phyloP scores from a whole-genome alignment of 2,329 filamentous ascomycete genomes.

The Neofusicoccum parvum region DNA sequence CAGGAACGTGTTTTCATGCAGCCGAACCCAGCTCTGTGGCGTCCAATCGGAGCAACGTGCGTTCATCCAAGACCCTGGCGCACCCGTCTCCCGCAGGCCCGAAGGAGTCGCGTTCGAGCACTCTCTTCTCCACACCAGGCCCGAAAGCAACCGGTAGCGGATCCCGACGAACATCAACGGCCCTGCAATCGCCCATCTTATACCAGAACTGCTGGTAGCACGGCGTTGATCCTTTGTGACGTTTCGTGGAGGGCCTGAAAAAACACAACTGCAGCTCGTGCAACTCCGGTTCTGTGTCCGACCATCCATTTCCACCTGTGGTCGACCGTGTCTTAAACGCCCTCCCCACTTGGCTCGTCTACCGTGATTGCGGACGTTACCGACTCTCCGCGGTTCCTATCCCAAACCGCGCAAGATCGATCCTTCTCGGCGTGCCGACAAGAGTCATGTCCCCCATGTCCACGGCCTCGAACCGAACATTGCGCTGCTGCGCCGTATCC shows the following conservation, averaged over 20 bases:
- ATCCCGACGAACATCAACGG: not conserved
- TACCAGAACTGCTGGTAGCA: not conserved
- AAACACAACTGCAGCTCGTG: too few species aligned
- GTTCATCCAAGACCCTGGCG: not conserved
- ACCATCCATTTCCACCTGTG: not conserved
- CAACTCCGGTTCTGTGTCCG: not conserved
- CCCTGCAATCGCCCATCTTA: not conserved
- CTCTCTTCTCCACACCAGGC: not conserved
- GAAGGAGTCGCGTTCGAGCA: not conserved
- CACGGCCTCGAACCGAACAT: too few species aligned
- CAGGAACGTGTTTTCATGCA: not conserved
- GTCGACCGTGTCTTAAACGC: not conserved
- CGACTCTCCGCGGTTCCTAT: not conserved
- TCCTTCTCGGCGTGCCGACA: not conserved
- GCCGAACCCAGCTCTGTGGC: not conserved
- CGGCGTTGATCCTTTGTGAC: not conserved
- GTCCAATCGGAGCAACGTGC: constrained; percentile 6
- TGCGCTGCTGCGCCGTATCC: not conserved
- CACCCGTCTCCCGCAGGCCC: not conserved
- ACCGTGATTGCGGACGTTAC: not conserved
- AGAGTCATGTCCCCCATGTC: not conserved
- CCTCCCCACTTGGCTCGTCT: not conserved
- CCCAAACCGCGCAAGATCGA: not conserved
- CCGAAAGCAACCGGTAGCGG: too few species aligned
- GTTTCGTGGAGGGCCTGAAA: too few species aligned